A percentile compares a stretch with the other conserved stretches of the same genome.
phyloP scores from a whole-genome alignment of 2,329 filamentous ascomycete species.

The Trichophyton simii region DNA sequence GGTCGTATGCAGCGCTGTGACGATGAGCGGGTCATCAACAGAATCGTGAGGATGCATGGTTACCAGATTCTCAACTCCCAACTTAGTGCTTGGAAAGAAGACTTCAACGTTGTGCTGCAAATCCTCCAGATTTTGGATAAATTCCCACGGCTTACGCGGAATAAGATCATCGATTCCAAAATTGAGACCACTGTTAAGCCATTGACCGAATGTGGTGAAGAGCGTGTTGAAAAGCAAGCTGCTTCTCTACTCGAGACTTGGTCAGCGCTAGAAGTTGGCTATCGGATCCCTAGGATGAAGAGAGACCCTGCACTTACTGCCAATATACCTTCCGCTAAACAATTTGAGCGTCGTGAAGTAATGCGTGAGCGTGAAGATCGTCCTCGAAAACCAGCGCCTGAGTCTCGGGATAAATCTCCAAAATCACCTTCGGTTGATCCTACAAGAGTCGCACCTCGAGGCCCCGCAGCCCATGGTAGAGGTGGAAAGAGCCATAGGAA shows the following conservation, averaged over 20 bases:
- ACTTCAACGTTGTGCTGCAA: slow-evolving; percentile 78
- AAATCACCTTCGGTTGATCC: slow-evolving; percentile 34
- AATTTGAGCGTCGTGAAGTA: slow-evolving; percentile 45
- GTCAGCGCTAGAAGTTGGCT: slow-evolving; percentile 80
- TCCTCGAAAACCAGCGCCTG: slow-evolving; percentile 36
- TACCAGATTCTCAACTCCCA: slow-evolving; percentile 89
- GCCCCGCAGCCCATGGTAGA: slow-evolving; percentile 34
- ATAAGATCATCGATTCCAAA: slow-evolving; percentile 94
- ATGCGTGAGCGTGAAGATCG: slow-evolving; percentile 40
- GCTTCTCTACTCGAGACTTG: slow-evolving; percentile 65
- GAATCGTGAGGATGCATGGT: slow-evolving; percentile 90
- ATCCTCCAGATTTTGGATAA: slow-evolving; percentile 79
- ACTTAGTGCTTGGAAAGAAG: slow-evolving; percentile 72
- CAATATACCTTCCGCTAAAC: slow-evolving; percentile 46
- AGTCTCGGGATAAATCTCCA: slow-evolving; percentile 37
- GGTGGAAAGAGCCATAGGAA: slow-evolving; percentile 47
- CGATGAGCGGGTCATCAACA: slow-evolving; percentile 74
- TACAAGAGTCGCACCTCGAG: slow-evolving; percentile 26
- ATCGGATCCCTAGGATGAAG: slow-evolving; percentile 86
- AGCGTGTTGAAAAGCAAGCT: slow-evolving; percentile 61
- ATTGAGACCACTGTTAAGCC: slow-evolving; percentile 71
- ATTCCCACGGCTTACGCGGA: slow-evolving; percentile 77
- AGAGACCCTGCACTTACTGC: slow-evolving; percentile 48
- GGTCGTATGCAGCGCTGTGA: slow-evolving; percentile 75
- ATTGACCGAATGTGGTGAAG: slow-evolving; percentile 55